phyloP scores from a whole-genome alignment of 2,329 filamentous ascomycete species.

The Apiospora malaysiana region DNA sequence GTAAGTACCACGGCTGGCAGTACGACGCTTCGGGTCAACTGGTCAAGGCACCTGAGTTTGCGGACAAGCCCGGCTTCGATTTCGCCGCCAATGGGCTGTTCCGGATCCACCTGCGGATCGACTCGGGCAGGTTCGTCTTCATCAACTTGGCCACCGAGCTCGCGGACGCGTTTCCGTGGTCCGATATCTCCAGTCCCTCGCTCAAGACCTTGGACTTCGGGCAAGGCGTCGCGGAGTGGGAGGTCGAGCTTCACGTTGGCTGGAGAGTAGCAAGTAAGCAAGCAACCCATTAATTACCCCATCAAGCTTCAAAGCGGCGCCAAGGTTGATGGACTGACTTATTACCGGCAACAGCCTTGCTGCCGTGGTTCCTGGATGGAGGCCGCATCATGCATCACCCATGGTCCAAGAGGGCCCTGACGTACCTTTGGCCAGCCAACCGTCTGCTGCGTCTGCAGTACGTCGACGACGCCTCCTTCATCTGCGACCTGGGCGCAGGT shows the following conservation, averaged over 20 bases:
- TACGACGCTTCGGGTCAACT: slow-evolving; percentile 63
- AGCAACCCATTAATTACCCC: neutral
- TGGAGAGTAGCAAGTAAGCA: slow-evolving; percentile 4
- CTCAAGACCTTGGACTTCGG: neutral
- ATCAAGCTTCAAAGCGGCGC: no score
- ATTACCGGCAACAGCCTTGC: neutral
- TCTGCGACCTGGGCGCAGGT: slow-evolving; percentile 16
- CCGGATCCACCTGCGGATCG: slow-evolving; percentile 58
- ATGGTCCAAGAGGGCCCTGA: neutral
- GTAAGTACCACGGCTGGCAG: slow-evolving; percentile 68
- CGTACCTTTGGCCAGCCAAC: neutral
- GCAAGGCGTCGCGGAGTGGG: neutral
- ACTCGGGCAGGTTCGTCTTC: slow-evolving; percentile 33
- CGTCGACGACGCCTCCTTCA: slow-evolving; percentile 24
- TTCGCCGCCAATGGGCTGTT: slow-evolving; percentile 61
- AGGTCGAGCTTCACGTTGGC: neutral
- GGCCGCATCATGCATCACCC: neutral
- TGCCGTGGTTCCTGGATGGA: slow-evolving; percentile 22
- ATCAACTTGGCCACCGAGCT: slow-evolving; percentile 17
- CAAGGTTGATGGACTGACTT: neutral
- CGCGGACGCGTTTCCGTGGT: slow-evolving; percentile 22
- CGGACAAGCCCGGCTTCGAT: slow-evolving; percentile 60
- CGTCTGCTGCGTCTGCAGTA: slow-evolving; percentile 20
- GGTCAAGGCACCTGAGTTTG: slow-evolving; percentile 64
- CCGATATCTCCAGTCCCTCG: slow-evolving; percentile 8